phyloP scores from a whole-genome alignment of 805 yeast species.

The Suhomyces canberraensis region DNA sequence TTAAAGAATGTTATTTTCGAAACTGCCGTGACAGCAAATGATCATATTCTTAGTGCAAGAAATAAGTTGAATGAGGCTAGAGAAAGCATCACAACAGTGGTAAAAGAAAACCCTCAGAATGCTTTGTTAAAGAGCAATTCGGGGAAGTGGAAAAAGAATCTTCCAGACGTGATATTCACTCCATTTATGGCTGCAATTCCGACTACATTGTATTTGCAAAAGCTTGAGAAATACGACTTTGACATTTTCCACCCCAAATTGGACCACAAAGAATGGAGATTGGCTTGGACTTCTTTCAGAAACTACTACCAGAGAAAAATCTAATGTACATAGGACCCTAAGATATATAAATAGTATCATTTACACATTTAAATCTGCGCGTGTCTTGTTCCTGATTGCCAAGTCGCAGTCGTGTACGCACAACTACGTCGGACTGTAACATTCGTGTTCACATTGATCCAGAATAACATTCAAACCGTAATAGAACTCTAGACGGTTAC shows the following conservation, averaged over 20 bases:
- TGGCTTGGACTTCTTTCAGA: conserved; percentile 58
- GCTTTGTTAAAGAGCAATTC: conserved; percentile 22
- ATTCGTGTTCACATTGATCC: too few species aligned
- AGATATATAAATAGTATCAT: too few species aligned
- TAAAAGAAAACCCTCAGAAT: conserved; percentile 20
- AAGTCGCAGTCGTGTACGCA: too few species aligned
- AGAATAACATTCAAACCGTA: too few species aligned
- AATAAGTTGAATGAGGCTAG: conserved; percentile 44
- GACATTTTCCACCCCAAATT: conserved; percentile 49
- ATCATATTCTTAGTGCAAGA: conserved; percentile 70
- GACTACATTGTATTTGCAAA: conserved; percentile 55
- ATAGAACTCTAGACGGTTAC: too few species aligned
- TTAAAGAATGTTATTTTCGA: conserved; percentile 63
- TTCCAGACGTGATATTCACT: conserved; percentile 63
- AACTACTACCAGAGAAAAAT: conserved; percentile 41
- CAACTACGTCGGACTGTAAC: too few species aligned
- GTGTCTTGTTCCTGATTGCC: too few species aligned
- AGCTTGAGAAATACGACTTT: conserved; percentile 61
- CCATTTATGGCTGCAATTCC: conserved; percentile 73
- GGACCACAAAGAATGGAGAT: conserved; percentile 56
- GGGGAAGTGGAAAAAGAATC: conserved; percentile 39
- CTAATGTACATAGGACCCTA: conserved; percentile 12
- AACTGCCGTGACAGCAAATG: conserved; percentile 73
- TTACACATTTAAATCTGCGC: too few species aligned
- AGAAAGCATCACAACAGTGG: conserved; percentile 30